Evolutionary conservation across 2,329 filamentous ascomycete species (phyloP).

Genomic region (Blastomyces emzantsi): DNA sequence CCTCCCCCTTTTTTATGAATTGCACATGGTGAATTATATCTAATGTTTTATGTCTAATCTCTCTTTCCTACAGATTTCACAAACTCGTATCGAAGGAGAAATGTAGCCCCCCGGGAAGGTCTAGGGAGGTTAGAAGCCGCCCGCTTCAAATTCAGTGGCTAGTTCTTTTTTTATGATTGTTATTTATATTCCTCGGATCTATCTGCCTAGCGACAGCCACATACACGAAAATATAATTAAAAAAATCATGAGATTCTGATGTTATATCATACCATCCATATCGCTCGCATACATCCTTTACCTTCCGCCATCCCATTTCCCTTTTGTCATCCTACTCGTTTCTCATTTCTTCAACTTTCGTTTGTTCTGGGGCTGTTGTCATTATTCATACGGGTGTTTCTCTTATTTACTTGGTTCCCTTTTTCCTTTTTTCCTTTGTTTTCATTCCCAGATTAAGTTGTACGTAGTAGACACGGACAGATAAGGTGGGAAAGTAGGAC

Average conservation of each 20-base stretch:
- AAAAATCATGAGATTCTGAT: background rate
- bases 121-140: slow-evolving; percentile 78
- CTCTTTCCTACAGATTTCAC: slow-evolving; percentile 61
- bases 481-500: background rate
- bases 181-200: background rate
- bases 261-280: background rate
- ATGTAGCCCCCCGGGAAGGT: slow-evolving; percentile 90
- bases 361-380: background rate
- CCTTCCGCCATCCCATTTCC: too few species aligned
- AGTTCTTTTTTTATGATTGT: slow-evolving; percentile 9
- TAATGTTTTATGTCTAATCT: slow-evolving; percentile 4
- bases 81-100: slow-evolving; percentile 82
- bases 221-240: background rate
- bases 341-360: background rate
- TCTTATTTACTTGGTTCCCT: background rate
- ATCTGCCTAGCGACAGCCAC: background rate
- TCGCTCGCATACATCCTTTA: background rate
- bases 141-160: slow-evolving; percentile 70
- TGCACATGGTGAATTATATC: background rate
- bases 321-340: background rate
- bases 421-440: background rate
- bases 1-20: too few species aligned
- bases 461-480: background rate
- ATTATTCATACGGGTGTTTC: background rate
- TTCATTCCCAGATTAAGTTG: background rate